Evolutionary conservation across 805 yeast species (phyloP), one percentile per base, ranked within the genome.

Genomic region (Cyberlindnera euphorbiae): DNA sequence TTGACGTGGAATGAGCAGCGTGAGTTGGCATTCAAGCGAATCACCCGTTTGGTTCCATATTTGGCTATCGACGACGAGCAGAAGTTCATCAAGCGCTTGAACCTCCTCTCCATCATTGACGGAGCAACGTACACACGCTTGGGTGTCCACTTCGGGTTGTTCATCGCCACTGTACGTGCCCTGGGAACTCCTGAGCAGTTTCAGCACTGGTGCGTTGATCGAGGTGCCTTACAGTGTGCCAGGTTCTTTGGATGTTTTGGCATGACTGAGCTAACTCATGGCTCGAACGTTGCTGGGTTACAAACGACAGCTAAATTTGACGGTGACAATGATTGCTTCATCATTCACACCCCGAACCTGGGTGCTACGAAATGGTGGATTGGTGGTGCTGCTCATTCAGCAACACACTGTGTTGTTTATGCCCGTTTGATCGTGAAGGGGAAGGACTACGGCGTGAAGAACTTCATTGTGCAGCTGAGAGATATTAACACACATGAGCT

Each of bases 341-440:
- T 72, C 36, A 78, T 88, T 49, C 74, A 84, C 56, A 88, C 97
- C 12, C 97, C 97, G 2, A 35, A 38, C 25, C 25, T 84, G 37
- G 89, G 94, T 25, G 96, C 97, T 29, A 88, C 96, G 17, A 89
- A 89, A 60, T 89, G 97, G 96, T 89, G 97, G 97, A 89, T 89
- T 53, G 97, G 97, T 32, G 97, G 97, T 51, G 96, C 96, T 28
- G 96, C 96, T 9, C 94, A 86, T 60, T 80, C 95, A 15, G 86
- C 96, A 6, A 86, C 89, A 19, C 96, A 89, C 63, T 69, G 86
- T 17, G 77, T 80, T n/a, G 82, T 77, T 17, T 89, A 79, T 59
- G 96, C 96, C 5, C 71, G 97, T 42, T 69, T 89, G 44, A 74
- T 84, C 35, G 87, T 86, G 21, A 67, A 80, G 30, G 90, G 84